A percentile compares a stretch with the other conserved stretches of the same genome.
Evolutionary conservation across 768 basidiomycete species (phyloP).

Genomic region (Agrocybe praecox): DNA sequence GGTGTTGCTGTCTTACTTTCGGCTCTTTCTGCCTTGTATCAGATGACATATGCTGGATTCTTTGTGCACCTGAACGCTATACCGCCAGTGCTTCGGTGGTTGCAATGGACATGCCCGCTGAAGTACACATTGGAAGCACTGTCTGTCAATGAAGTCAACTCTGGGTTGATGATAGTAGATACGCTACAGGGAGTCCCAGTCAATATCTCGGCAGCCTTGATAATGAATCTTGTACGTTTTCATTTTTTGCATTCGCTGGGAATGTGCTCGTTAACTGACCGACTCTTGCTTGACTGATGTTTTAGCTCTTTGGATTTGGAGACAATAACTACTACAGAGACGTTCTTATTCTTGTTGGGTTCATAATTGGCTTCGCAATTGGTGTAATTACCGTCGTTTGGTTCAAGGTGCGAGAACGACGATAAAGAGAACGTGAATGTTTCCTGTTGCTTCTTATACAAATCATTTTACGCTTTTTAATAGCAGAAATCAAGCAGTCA

Average conservation of each 20-base stretch:
- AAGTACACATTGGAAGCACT: conserved; percentile 87
- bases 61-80: conserved; percentile 87
- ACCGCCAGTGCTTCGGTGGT: conserved; percentile 90
- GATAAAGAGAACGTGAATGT: conserved; percentile 35
- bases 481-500: too few relatives aligned
- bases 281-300: conserved; percentile 4
- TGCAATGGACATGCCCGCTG: conserved; percentile 88
- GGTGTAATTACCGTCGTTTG: conserved; percentile 78
- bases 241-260: background rate
- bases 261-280: background rate
- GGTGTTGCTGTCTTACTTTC: conserved; percentile 91
- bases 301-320: conserved; percentile 85
- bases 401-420: conserved; percentile 74
- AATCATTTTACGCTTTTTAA: too few relatives aligned
- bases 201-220: conserved; percentile 74
- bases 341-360: conserved; percentile 85
- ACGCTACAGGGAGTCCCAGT: conserved; percentile 81
- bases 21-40: conserved; percentile 72
- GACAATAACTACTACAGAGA: conserved; percentile 85
- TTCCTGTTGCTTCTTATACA: background rate
- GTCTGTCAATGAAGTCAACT: conserved; percentile 89
- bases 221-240: conserved; percentile 77
- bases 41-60: conserved; percentile 91
- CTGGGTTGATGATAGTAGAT: conserved; percentile 85
- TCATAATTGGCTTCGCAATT: conserved; percentile 77